Percentiles rank a stretch among this genome's conserved stretches.
Conservation (phyloP, 192 early-diverging fungal genomes). For the Mortierella hygrophila region DNA sequence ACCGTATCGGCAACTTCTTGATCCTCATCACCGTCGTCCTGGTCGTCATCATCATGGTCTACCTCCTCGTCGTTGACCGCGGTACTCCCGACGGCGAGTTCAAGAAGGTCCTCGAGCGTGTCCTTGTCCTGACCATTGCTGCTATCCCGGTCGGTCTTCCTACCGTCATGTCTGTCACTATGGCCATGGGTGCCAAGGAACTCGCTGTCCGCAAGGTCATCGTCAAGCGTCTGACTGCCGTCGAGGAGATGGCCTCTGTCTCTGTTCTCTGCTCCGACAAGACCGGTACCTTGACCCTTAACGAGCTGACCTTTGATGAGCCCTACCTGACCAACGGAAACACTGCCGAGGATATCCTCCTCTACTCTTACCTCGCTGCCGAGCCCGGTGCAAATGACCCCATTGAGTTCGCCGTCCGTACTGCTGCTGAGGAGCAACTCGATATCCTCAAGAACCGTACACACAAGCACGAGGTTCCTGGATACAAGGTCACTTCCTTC, state of each 20-base stretch:
- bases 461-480: conserved; percentile 76
- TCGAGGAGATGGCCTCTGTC: conserved; percentile 96
- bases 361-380: conserved; percentile 86
- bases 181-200: conserved; percentile 96
- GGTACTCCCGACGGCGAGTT: conserved; percentile 25
- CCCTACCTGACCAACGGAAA: conserved; percentile 79
- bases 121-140: conserved; percentile 86
- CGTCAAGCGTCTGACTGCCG: conserved; percentile 94
- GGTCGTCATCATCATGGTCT: conserved; percentile 83
- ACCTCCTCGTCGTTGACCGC: conserved; percentile 67
- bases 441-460: conserved; percentile 70
- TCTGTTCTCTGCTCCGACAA: conserved; percentile 89
- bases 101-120: conserved; percentile 66
- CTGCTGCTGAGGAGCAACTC: conserved; percentile 82
- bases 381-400: conserved; percentile 94
- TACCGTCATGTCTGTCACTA: conserved; percentile 95
- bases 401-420: conserved; percentile 90
- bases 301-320: conserved; percentile 93
- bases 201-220: conserved; percentile 94
- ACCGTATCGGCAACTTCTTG: conserved; percentile 92
- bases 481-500: conserved; percentile 93
- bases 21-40: conserved; percentile 84
- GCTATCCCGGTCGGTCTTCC: conserved; percentile 95
- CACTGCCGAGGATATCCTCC: conserved; percentile 82
- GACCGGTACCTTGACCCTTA: conserved; percentile 93